Evolutionary conservation across 139 green algal species (phyloP).

Genomic region (Trebouxia sp.): DNA sequence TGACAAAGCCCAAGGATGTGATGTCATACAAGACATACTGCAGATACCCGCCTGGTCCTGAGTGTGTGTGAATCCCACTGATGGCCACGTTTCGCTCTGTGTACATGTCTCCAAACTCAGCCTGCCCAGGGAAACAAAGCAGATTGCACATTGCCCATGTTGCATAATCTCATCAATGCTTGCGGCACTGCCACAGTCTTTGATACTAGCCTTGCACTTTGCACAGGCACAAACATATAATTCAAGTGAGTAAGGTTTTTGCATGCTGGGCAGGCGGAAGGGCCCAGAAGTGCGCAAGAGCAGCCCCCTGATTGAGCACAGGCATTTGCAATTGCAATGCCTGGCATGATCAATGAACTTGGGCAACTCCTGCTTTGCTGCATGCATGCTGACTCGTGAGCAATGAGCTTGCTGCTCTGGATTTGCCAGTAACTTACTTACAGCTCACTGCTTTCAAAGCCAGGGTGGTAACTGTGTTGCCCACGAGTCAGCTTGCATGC

Average conservation of each 20-base stretch:
- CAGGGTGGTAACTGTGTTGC: not conserved
- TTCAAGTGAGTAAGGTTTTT: too few relatives aligned
- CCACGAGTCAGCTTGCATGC: not conserved
- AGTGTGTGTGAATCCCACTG: conserved; percentile 85
- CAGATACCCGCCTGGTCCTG: conserved; percentile 77
- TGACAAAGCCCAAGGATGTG: conserved; percentile 79
- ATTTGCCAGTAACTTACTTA: not conserved
- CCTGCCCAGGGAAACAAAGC: conserved; percentile 34
- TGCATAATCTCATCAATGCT: not conserved
- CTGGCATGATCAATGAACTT: too few relatives aligned
- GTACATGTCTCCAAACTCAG: conserved; percentile 72
- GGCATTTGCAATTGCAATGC: too few relatives aligned
- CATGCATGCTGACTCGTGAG: not conserved
- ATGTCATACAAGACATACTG: conserved; percentile 81
- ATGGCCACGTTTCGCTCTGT: conserved; percentile 73
- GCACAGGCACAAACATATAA: too few relatives aligned
- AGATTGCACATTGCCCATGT: not conserved
- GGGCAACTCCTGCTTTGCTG: too few relatives aligned
- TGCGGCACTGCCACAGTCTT: not conserved
- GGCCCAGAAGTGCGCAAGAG: too few relatives aligned
- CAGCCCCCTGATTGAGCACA: too few relatives aligned
- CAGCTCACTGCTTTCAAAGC: not conserved
- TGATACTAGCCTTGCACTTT: too few relatives aligned
- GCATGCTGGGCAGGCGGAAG: too few relatives aligned
- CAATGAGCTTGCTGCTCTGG: not conserved